These are phyloP conservation scores for Colletotrichum sp. DNA, from an alignment of 2,329 filamentous ascomycete species.

Conservation along the genomic window DNA sequence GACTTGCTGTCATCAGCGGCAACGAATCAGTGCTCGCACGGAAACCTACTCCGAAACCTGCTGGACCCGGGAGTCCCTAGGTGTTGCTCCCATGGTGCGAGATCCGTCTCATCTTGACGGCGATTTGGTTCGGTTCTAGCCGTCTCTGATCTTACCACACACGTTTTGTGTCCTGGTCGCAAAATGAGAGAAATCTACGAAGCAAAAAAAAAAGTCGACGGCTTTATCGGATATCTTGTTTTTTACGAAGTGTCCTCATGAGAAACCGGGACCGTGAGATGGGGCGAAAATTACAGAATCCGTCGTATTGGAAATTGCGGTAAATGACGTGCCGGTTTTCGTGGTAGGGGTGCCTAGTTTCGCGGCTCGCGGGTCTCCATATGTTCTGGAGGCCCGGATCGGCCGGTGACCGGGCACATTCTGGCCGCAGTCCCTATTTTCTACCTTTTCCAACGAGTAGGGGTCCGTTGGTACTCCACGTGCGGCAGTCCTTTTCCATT, in stretches of 20 bases:
- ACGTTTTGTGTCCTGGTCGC: not conserved
- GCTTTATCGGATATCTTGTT: not conserved
- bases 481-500: not conserved
- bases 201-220: not conserved
- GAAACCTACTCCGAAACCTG: not conserved
- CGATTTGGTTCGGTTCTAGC: not conserved
- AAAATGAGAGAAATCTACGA: not conserved
- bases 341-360: not conserved
- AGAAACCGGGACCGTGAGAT: not conserved
- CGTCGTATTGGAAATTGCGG: not conserved
- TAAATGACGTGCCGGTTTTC: not conserved
- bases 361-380: not conserved
- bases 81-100: not conserved
- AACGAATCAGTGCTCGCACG: not conserved
- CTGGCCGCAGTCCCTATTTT: not conserved
- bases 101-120: not conserved
- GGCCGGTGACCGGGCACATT: not conserved
- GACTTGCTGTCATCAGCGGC: not conserved
- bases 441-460: not conserved
- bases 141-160: not conserved
- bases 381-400: not conserved
- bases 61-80: not conserved
- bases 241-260: not conserved
- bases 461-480: not conserved
- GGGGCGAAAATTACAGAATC: not conserved